phyloP scores from a whole-genome alignment of 2,329 filamentous ascomycete genomes.

The Albifimbria verrucaria region DNA sequence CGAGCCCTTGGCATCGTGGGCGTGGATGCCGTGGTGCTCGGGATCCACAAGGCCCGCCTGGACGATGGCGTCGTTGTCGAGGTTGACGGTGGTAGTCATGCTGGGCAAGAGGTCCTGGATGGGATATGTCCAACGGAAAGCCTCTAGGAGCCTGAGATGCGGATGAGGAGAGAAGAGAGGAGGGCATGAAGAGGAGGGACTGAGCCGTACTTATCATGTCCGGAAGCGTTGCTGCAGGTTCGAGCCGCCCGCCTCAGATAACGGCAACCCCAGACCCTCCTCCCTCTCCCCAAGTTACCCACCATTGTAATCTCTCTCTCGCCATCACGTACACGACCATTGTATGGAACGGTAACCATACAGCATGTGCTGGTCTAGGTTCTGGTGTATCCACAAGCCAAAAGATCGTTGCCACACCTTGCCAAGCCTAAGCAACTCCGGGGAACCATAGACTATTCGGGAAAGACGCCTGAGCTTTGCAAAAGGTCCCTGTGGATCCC shows the following conservation, averaged over 20 bases:
- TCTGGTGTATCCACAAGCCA: background rate
- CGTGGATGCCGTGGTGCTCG: constrained; percentile 24
- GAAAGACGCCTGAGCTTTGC: background rate
- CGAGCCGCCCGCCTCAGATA: background rate
- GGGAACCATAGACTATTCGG: background rate
- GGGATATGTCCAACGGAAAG: background rate
- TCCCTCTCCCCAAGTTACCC: background rate
- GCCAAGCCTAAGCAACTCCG: background rate
- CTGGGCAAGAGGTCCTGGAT: constrained; percentile 7
- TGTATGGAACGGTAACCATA: background rate
- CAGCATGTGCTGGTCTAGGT: background rate
- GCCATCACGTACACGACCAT: background rate
- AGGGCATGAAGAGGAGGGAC: background rate
- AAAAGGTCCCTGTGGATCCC: background rate
- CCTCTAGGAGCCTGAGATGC: background rate
- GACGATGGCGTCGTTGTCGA: constrained; percentile 34
- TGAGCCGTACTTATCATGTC: background rate
- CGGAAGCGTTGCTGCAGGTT: background rate
- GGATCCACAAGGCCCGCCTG: constrained; percentile 27
- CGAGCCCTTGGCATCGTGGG: constrained; percentile 21
- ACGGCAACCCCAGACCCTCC: background rate
- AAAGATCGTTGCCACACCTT: background rate
- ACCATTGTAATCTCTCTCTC: background rate
- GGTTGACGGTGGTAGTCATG: constrained; percentile 32
- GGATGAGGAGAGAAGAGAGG: background rate